Conservation (phyloP, 1,284 basidiomycete genomes). For the Stereum hirsutum region DNA sequence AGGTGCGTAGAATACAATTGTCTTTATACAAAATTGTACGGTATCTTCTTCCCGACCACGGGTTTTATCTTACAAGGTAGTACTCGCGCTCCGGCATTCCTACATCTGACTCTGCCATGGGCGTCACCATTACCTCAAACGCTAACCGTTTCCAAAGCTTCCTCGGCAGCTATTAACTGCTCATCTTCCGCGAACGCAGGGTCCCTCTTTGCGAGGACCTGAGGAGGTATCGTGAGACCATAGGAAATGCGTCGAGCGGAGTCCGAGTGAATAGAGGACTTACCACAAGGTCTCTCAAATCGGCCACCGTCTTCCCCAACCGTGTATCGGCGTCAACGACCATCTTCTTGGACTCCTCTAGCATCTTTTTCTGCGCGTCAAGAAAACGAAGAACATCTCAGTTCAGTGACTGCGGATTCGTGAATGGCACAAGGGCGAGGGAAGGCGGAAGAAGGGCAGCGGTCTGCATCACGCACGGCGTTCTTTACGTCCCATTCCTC, state of each 20-base stretch:
- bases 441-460: constrained; percentile 1
- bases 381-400: background rate
- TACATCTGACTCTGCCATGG: background rate
- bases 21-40: too few relatives aligned
- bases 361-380: constrained; percentile 48
- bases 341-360: constrained; percentile 79
- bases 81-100: background rate
- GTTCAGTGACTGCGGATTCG: background rate
- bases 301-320: constrained; percentile 51
- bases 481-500: constrained; percentile 81
- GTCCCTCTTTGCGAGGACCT: constrained; percentile 43
- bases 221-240: constrained; percentile 4
- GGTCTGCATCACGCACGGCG: constrained; percentile 61
- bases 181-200: constrained; percentile 38
- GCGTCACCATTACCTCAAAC: background rate
- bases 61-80: background rate
- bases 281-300: constrained; percentile 65
- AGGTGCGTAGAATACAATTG: too few relatives aligned
- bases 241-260: background rate
- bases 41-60: too few relatives aligned
- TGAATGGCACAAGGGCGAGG: background rate
- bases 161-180: constrained; percentile 51
- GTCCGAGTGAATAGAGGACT: constrained; percentile 22
- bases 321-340: constrained; percentile 56
- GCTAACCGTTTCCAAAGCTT: constrained; percentile 38